phyloP scores from a whole-genome alignment of 768 basidiomycete genomes.

The Pulveroboletus sp. region DNA sequence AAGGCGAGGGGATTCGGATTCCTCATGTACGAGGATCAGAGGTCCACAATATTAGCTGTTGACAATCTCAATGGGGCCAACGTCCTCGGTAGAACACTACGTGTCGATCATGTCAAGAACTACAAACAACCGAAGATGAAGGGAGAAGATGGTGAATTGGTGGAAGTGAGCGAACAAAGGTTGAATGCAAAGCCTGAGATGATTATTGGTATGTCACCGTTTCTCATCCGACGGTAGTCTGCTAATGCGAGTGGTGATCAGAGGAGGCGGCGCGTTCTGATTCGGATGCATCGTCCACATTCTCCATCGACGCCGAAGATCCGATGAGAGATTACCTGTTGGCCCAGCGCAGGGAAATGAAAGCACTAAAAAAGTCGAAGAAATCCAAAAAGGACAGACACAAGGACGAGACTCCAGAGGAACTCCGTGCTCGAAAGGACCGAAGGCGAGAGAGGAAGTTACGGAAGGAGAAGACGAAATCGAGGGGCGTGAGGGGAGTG shows the following conservation, averaged over 20 bases:
- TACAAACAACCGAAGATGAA: conserved; percentile 84
- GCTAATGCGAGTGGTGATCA: conserved; percentile 21
- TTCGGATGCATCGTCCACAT: conserved; percentile 57
- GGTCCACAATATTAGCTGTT: conserved; percentile 91
- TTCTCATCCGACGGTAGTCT: not conserved
- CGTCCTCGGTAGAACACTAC: conserved; percentile 78
- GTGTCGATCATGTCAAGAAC: conserved; percentile 89
- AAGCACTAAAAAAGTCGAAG: conserved; percentile 56
- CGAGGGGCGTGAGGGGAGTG: conserved; percentile 59
- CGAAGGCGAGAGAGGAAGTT: conserved; percentile 66
- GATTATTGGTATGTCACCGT: conserved; percentile 48
- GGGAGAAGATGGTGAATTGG: conserved; percentile 79
- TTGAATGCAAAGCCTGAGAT: conserved; percentile 81
- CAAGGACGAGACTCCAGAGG: conserved; percentile 76
- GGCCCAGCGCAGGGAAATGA: conserved; percentile 67
- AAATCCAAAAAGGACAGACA: conserved; percentile 59
- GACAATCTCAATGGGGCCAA: conserved; percentile 97
- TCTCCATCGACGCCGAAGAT: conserved; percentile 89
- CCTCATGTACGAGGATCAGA: conserved; percentile 98
- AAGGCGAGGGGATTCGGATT: conserved; percentile 92
- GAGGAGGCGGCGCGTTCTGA: conserved; percentile 56
- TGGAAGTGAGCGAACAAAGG: conserved; percentile 79
- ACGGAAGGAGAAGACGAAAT: conserved; percentile 47
- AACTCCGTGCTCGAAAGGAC: conserved; percentile 69
- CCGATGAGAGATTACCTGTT: conserved; percentile 95